Evolutionary conservation across 768 basidiomycete genomes (phyloP).

Genomic region (Scleroderma bovista): DNA sequence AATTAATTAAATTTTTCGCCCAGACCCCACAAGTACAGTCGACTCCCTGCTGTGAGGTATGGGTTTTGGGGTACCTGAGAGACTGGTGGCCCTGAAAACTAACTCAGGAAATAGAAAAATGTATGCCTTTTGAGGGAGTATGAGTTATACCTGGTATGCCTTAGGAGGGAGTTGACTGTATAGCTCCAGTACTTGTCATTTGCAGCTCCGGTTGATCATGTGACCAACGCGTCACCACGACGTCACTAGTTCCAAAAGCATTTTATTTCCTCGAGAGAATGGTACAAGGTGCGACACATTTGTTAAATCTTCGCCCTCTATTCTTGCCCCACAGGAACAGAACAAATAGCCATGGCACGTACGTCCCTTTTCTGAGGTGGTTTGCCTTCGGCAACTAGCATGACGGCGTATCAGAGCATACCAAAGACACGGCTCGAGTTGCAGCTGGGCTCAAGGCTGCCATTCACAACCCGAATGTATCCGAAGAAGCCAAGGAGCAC

Average conservation of each 20-base stretch:
- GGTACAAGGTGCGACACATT: not conserved
- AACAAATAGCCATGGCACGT: slow-evolving; percentile 8
- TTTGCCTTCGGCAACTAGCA: not conserved
- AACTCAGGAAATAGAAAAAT: no score
- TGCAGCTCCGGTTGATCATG: not conserved
- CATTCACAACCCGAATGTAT: slow-evolving; percentile 53
- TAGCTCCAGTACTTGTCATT: not conserved
- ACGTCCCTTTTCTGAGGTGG: not conserved
- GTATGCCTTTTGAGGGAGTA: no score
- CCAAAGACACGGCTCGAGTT: slow-evolving; percentile 42
- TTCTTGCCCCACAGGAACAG: not conserved
- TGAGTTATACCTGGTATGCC: no score
- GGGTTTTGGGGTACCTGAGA: no score
- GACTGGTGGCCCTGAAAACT: no score
- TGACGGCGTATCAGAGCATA: slow-evolving; percentile 16
- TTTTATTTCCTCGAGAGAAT: not conserved
- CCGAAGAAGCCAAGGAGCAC: slow-evolving; percentile 46
- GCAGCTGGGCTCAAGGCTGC: slow-evolving; percentile 55
- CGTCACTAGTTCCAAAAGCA: not conserved
- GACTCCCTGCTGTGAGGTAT: no score
- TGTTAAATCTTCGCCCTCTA: not conserved
- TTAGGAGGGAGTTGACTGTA: no score
- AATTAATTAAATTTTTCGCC: no score
- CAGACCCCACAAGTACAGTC: no score
- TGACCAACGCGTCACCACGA: slow-evolving; percentile 6